phyloP scores from a whole-genome alignment of 345 rosid genomes.

The Cardiospermum halicacabum region DNA sequence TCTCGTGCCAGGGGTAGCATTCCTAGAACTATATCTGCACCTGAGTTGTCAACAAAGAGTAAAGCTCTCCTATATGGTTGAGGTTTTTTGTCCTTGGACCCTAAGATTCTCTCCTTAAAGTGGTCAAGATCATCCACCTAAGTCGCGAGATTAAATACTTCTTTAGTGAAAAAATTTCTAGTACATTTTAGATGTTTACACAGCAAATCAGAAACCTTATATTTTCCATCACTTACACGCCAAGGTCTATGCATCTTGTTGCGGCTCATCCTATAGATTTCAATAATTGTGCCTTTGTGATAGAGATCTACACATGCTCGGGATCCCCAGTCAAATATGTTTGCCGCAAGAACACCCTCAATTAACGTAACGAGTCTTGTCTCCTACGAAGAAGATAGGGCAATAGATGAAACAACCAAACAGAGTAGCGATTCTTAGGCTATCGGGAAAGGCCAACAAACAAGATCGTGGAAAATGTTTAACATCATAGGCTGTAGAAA shows the following conservation, averaged over 20 bases:
- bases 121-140: conserved; percentile 96
- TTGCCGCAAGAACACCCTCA: conserved; percentile 98
- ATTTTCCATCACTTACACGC: conserved; percentile 49
- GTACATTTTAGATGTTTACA: neutral
- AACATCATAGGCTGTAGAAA: neutral
- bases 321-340: conserved; percentile 99
- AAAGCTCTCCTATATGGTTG: conserved; percentile 82
- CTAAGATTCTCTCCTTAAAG: conserved; percentile 86
- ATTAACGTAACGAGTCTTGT: conserved; percentile 79
- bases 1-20: conserved; percentile 99
- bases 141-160: conserved; percentile 6
- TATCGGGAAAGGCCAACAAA: neutral
- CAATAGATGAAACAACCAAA: neutral
- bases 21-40: conserved; percentile 89
- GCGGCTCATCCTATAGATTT: conserved; percentile 98
- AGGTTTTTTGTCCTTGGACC: conserved; percentile 57
- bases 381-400: conserved; percentile 51
- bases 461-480: neutral
- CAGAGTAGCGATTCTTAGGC: neutral
- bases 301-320: conserved; percentile 98
- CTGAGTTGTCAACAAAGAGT: conserved; percentile 96
- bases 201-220: neutral
- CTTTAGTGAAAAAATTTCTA: neutral
- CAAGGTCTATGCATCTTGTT: conserved; percentile 98
- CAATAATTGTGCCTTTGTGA: conserved; percentile 96